Base-by-base conservation (phyloP, 2,329 filamentous ascomycete species). In the Fusarium euwallaceae region DNA sequence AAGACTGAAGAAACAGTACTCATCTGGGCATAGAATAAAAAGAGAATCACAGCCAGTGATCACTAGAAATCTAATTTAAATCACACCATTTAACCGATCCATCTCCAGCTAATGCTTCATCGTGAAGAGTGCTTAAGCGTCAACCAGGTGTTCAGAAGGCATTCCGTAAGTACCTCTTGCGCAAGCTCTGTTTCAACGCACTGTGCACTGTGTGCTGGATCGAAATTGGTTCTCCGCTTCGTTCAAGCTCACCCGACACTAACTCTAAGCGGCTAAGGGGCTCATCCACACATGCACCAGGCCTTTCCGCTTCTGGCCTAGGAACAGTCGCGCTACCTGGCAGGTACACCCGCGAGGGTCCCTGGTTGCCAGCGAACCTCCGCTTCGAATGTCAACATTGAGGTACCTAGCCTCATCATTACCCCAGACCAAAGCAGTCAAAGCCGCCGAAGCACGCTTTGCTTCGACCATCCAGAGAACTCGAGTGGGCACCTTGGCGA, bases 391-490 rank as follows among this genome's bases (percentile, higher is more conserved):
- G 60, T 67, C 72, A 72, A 75, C 59, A 63, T 34, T 61, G 59
- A 73, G 36, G 51, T 60, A 64, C 61, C 66, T 71, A 63, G 66
- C 66, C 67, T 67, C 72, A 67, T 61, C 61, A 73, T 66, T 58
- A 66, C 62, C 48, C 62, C 37, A 71, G 59, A 64, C 67, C 66
- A 64, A 67, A 62, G 16, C 34, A 61, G 62, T 24, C 59, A 61
- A 66, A 61, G 62, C 62, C 48, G 51, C 48, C 71, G 59, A 70
- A 73, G 41, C 68, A 69, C 62, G 56, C 70, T 59, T 55, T 48
- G 27, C 37, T 45, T 39, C 56, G 34, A 39, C 22, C 60, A 24
- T 66, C 62, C 53, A 61, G 64, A 59, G 45, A 65, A 55, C 51
- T 65, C 34, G 45, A 43, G 56, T 70, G 43, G 59, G 58, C 61